phyloP scores from a whole-genome alignment of 768 basidiomycete genomes.

The Termitomyces sp. region DNA sequence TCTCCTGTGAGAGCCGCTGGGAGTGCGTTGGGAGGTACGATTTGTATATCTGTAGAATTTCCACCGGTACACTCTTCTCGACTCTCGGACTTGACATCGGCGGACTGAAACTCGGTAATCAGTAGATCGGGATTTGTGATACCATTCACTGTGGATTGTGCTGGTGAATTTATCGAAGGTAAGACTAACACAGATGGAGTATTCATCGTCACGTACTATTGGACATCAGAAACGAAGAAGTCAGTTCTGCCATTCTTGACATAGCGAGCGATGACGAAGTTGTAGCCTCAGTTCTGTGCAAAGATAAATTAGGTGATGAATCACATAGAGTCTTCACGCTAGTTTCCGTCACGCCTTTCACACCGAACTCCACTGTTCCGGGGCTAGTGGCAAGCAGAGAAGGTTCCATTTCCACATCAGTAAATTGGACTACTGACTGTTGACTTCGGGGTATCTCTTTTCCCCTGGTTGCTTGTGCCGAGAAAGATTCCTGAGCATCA shows the following conservation, averaged over 20 bases:
- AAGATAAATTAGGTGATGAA: not conserved
- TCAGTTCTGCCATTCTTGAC: not conserved
- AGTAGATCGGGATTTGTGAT: not conserved
- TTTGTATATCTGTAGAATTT: not conserved
- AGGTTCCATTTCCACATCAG: slow-evolving; percentile 1
- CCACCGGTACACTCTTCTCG: not conserved
- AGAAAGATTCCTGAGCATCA: not conserved
- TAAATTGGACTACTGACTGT: not conserved
- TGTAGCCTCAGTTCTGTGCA: not conserved
- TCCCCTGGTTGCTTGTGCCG: not conserved
- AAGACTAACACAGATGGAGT: not conserved
- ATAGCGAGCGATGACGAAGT: not conserved
- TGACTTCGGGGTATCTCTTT: not conserved
- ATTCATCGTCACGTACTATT: not conserved
- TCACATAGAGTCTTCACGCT: not conserved
- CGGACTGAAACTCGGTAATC: not conserved
- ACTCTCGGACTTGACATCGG: not conserved
- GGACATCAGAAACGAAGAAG: not conserved
- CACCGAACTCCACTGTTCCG: not conserved
- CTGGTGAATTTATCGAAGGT: not conserved
- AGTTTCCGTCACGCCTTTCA: not conserved
- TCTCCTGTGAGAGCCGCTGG: not conserved
- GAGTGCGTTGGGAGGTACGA: not conserved
- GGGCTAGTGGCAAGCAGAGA: not conserved
- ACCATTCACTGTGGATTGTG: not conserved